phyloP scores from a whole-genome alignment of 208 protist species.

The Leishmania guyanensis region DNA sequence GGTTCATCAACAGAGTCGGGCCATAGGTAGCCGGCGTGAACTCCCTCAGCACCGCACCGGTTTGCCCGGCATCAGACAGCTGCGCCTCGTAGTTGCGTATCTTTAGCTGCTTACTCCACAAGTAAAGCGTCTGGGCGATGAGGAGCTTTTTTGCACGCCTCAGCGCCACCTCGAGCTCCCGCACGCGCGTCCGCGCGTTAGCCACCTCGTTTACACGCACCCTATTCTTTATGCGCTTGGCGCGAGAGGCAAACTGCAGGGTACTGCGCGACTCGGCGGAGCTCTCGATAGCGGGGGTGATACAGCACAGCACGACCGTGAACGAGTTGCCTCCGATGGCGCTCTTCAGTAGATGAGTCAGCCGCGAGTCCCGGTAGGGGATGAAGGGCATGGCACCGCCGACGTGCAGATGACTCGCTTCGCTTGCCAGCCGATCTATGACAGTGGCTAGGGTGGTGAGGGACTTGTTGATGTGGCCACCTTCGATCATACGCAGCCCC shows the following conservation, averaged over 20 bases:
- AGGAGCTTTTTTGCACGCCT: constrained; percentile 42
- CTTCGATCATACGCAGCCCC: constrained; percentile 94
- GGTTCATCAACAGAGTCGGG: constrained; percentile 11
- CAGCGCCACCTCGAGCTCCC: constrained; percentile 48
- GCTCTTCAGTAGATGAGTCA: constrained; percentile 94
- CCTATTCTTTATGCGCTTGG: constrained; percentile 68
- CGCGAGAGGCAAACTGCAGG: constrained; percentile 76
- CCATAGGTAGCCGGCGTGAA: neutral
- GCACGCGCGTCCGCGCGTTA: constrained; percentile 50
- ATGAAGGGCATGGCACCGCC: constrained; percentile 52
- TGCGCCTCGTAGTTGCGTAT: constrained; percentile 33
- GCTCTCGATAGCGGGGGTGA: constrained; percentile 61
- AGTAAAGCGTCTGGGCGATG: constrained; percentile 66
- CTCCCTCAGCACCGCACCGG: neutral
- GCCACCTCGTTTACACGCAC: constrained; percentile 68
- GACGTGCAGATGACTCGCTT: constrained; percentile 9
- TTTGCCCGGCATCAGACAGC: neutral
- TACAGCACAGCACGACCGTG: constrained; percentile 84
- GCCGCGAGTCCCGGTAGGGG: constrained; percentile 92
- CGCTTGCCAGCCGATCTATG: constrained; percentile 62
- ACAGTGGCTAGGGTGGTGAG: constrained; percentile 79
- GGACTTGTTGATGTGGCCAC: constrained; percentile 90
- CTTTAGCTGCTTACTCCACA: constrained; percentile 72
- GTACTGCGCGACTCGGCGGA: constrained; percentile 81
- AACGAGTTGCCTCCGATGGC: constrained; percentile 96